Percentiles rank a stretch among this genome's conserved stretches.
Evolutionary conservation across 352 stramenopile species (phyloP).

Genomic region (Globisporangium iwayamae): DNA sequence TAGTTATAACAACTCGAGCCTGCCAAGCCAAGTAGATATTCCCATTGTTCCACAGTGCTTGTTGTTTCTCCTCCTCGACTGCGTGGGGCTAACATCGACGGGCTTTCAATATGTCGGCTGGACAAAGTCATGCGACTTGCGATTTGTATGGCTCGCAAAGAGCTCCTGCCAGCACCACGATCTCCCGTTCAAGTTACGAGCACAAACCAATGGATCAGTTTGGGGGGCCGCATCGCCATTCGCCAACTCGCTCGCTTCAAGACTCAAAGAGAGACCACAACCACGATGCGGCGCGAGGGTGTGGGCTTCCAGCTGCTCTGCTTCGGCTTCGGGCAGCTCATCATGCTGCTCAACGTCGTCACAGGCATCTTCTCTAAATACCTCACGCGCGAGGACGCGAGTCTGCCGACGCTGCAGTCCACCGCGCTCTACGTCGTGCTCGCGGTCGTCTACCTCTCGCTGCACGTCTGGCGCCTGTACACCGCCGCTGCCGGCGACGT

Average conservation of each 20-base stretch:
- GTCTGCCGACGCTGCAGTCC: conserved; percentile 57
- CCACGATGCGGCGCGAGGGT: conserved; percentile 8
- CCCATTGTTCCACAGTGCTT: too few species aligned
- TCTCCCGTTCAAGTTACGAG: too few species aligned
- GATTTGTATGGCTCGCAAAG: too few species aligned
- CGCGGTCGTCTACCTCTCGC: conserved; percentile 38
- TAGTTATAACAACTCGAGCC: too few species aligned
- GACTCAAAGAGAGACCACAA: not conserved
- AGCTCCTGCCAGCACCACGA: too few species aligned
- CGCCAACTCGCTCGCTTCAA: not conserved
- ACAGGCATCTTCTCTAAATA: conserved; percentile 60
- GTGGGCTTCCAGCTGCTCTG: conserved; percentile 45
- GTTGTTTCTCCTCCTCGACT: too few species aligned
- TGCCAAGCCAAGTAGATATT: too few species aligned
- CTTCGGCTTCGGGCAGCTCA: conserved; percentile 66
- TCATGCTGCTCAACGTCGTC: conserved; percentile 60
- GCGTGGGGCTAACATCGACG: too few species aligned
- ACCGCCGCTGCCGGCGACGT: conserved; percentile 13
- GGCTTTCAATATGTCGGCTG: too few species aligned
- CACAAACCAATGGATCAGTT: not conserved
- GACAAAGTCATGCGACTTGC: too few species aligned
- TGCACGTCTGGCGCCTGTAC: conserved; percentile 23
- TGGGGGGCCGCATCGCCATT: not conserved
- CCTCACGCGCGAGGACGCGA: conserved; percentile 44
- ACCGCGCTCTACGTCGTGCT: conserved; percentile 54